Evolutionary conservation across 2,329 filamentous ascomycete genomes (phyloP).

Genomic region (Penicillium sp.): DNA sequence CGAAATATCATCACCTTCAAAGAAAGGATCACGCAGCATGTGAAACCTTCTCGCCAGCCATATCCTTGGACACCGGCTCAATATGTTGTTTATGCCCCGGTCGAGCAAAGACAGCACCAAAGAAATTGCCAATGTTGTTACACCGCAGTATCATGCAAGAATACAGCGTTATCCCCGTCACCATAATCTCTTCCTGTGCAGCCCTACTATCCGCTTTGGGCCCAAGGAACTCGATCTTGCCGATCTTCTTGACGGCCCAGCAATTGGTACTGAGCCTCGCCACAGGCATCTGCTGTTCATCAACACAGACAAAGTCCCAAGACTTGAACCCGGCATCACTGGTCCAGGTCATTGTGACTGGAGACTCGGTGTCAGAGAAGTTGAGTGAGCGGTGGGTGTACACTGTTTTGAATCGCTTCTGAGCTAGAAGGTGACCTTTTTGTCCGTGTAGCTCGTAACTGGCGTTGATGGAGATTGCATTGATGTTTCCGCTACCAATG

Average conservation of each 20-base stretch:
- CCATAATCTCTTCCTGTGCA: conserved; percentile 31
- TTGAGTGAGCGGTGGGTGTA: conserved; percentile 30
- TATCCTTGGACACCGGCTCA: not conserved
- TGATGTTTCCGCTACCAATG: conserved; percentile 25
- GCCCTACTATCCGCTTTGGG: conserved; percentile 11
- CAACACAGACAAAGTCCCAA: conserved; percentile 33
- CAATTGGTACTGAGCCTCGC: conserved; percentile 26
- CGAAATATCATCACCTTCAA: not conserved
- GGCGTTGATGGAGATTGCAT: conserved; percentile 27
- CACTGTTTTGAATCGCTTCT: conserved; percentile 26
- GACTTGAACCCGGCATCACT: conserved; percentile 25
- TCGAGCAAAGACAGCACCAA: conserved; percentile 25
- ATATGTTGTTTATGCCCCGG: conserved; percentile 18
- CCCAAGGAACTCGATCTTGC: conserved; percentile 29
- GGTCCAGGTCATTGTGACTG: conserved; percentile 30
- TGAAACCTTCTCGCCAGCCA: not conserved
- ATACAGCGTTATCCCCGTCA: conserved; percentile 29
- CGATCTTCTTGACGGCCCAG: conserved; percentile 27
- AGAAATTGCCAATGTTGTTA: conserved; percentile 24
- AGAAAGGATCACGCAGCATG: not conserved
- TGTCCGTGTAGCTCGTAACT: conserved; percentile 27
- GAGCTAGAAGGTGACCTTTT: conserved; percentile 23
- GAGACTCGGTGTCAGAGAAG: conserved; percentile 19
- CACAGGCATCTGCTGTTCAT: conserved; percentile 29
- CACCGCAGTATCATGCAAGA: conserved; percentile 27